Evolutionary conservation across 2,329 filamentous ascomycete genomes (phyloP).

Genomic region (Reticulascus tulasneorum): DNA sequence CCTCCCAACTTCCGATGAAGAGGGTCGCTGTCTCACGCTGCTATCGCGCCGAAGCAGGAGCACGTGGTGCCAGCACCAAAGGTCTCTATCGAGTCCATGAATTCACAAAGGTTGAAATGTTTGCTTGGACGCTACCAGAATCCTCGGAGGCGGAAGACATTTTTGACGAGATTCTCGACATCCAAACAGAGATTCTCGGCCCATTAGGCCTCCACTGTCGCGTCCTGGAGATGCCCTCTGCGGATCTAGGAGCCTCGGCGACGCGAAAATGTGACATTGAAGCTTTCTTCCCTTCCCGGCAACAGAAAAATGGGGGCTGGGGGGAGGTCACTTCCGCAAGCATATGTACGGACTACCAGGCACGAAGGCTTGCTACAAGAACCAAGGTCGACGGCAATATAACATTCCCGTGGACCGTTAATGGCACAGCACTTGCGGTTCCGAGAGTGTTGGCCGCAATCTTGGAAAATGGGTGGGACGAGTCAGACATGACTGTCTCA

Average conservation of each 20-base stretch:
- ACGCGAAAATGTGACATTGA: constrained; percentile 89
- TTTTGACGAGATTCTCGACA: constrained; percentile 80
- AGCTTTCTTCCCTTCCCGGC: constrained; percentile 82
- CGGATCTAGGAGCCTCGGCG: constrained; percentile 86
- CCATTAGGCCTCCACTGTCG: constrained; percentile 79
- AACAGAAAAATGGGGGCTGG: constrained; percentile 66
- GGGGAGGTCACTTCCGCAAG: constrained; percentile 90
- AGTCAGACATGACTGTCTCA: constrained; percentile 58
- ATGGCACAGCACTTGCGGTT: constrained; percentile 89
- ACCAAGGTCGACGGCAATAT: constrained; percentile 55
- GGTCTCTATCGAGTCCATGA: constrained; percentile 96
- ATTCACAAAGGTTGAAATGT: constrained; percentile 98
- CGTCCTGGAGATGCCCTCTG: constrained; percentile 85
- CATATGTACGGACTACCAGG: constrained; percentile 94
- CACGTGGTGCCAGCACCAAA: constrained; percentile 84
- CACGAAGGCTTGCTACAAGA: constrained; percentile 72
- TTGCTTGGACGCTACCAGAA: constrained; percentile 77
- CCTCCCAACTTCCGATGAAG: constrained; percentile 67
- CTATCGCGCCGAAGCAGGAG: constrained; percentile 92
- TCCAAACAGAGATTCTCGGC: constrained; percentile 79
- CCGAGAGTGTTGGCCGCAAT: constrained; percentile 85
- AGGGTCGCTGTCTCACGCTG: constrained; percentile 84
- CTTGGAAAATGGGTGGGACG: constrained; percentile 87
- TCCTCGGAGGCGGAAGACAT: constrained; percentile 45
- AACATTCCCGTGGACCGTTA: constrained; percentile 82